phyloP scores from a whole-genome alignment of 352 stramenopile genomes.

The Pythium aphanidermatum region DNA sequence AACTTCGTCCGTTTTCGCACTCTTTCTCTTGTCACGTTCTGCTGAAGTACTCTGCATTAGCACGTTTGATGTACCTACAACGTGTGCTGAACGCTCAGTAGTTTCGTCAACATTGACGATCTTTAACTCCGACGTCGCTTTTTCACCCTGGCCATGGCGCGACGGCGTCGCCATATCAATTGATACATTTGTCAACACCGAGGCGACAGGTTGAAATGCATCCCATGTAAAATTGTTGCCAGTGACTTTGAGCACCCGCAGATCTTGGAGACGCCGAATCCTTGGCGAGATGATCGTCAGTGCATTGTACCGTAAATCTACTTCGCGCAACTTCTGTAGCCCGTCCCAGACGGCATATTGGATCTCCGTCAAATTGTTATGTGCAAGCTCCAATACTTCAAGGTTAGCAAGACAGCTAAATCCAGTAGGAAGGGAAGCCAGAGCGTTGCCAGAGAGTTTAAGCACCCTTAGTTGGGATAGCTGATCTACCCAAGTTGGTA shows the following conservation, averaged over 20 bases:
- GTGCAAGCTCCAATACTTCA: conserved; percentile 30
- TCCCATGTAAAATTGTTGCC: conserved; percentile 6
- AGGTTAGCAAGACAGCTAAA: conserved; percentile 28
- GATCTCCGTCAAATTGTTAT: conserved; percentile 51
- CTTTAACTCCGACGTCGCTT: too few species aligned
- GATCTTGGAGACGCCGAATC: conserved; percentile 3
- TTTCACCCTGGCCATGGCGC: too few species aligned
- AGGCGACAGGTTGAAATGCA: neutral
- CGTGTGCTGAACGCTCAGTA: too few species aligned
- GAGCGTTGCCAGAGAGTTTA: conserved; percentile 51
- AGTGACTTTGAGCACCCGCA: neutral
- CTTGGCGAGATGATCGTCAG: conserved; percentile 7
- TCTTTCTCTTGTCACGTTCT: too few species aligned
- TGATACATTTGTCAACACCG: conserved; percentile 8
- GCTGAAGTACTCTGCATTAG: too few species aligned
- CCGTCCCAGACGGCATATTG: conserved; percentile 18
- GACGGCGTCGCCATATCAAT: too few species aligned
- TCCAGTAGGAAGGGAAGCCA: conserved; percentile 30
- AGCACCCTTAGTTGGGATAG: conserved; percentile 36
- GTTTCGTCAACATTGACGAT: neutral
- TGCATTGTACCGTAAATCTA: conserved; percentile 33
- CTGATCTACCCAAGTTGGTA: conserved; percentile 29
- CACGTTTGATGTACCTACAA: too few species aligned
- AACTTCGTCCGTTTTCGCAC: neutral
- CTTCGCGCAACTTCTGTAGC: conserved; percentile 23